phyloP scores from a whole-genome alignment of 441 rosid genomes.

The Theobroma grandiflorum region DNA sequence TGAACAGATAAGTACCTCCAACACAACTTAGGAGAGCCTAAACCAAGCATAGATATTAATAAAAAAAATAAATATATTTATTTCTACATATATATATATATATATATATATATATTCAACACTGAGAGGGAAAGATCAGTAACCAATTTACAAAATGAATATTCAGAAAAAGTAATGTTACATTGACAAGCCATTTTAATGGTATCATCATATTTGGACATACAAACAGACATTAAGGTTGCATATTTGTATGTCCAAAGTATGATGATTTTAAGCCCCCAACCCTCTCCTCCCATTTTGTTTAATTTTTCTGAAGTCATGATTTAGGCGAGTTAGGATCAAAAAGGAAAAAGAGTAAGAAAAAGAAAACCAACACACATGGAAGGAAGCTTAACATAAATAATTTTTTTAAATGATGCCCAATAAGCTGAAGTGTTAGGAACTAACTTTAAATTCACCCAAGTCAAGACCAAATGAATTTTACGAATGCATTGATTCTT shows the following conservation, averaged over 20 bases:
- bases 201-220: not conserved
- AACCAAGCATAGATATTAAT: slow-evolving; percentile 1
- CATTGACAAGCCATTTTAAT: not conserved
- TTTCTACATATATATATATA: not conserved
- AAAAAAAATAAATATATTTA: no score
- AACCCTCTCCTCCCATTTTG: not conserved
- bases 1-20: slow-evolving; percentile 26
- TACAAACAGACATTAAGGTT: not conserved
- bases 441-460: no score
- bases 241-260: not conserved
- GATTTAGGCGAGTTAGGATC: not conserved
- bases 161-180: slow-evolving; percentile 1
- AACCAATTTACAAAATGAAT: not conserved
- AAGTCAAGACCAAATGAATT: no score
- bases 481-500: no score
- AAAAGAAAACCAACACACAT: slow-evolving; percentile 11
- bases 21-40: slow-evolving; percentile 8
- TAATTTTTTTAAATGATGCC: no score
- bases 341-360: not conserved
- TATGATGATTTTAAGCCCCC: not conserved
- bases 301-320: slow-evolving; percentile 4
- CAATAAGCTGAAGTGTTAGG: no score
- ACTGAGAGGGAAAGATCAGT: not conserved
- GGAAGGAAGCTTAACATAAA: no score
- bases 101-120: not conserved